Evolutionary conservation across 495 filamentous ascomycete species (phyloP).

Genomic region (Endocarpon pusillum): DNA sequence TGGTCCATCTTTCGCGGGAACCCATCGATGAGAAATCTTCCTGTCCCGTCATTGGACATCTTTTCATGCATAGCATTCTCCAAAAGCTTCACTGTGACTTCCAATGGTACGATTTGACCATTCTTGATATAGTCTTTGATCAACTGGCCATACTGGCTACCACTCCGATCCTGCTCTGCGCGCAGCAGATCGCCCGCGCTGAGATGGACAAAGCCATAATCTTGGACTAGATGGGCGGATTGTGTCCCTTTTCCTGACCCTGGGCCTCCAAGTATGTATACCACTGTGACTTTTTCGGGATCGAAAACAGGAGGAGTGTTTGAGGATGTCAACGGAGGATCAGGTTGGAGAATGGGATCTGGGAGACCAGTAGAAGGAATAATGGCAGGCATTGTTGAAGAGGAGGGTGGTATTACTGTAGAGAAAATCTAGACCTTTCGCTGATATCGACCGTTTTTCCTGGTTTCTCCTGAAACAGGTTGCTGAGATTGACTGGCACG

Average conservation of each 20-base stretch:
- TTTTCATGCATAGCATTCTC: conserved; percentile 10
- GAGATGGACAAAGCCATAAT: conserved; percentile 85
- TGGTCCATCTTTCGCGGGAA: conserved; percentile 34
- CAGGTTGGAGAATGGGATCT: conserved; percentile 11
- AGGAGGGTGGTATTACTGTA: conserved; percentile 14
- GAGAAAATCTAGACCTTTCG: conserved; percentile 5
- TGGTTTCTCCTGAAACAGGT: conserved; percentile 4
- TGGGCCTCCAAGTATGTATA: conserved; percentile 13
- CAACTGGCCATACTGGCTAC: conserved; percentile 15
- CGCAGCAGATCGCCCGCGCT: conserved; percentile 87
- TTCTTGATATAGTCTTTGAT: conserved; percentile 13
- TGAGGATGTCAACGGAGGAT: conserved; percentile 13
- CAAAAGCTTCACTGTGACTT: conserved; percentile 15
- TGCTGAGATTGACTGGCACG: conserved; percentile 25
- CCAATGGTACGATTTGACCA: conserved; percentile 7
- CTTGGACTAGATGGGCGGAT: conserved; percentile 71
- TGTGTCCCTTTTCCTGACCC: conserved; percentile 45
- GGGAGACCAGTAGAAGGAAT: conserved; percentile 14
- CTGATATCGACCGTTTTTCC: conserved; percentile 11
- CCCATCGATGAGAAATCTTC: conserved; percentile 15
- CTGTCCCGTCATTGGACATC: conserved; percentile 10
- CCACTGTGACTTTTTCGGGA: conserved; percentile 18
- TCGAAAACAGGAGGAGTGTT: conserved; percentile 58
- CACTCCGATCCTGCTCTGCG: conserved; percentile 56
- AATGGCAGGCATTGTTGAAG: conserved; percentile 7